Evolutionary conservation across 2,329 filamentous ascomycete genomes (phyloP).

Genomic region (Penicillium sp.): DNA sequence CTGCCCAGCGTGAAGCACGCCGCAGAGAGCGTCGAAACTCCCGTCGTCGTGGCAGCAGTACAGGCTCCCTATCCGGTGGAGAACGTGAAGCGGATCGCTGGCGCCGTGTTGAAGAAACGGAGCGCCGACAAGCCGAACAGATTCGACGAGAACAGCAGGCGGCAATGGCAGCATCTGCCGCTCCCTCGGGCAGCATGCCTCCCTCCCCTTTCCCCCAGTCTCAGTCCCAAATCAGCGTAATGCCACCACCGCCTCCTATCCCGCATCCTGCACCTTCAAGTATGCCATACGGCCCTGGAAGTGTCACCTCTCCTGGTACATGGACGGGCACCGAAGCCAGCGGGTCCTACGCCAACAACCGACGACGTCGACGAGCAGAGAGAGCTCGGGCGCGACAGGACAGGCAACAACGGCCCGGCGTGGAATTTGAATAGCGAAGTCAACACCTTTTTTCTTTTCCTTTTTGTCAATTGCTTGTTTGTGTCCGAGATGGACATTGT

Average conservation of each 20-base stretch:
- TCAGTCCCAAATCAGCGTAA: constrained; percentile 24
- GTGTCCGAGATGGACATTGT: not conserved
- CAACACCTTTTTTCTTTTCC: not conserved
- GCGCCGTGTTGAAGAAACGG: constrained; percentile 48
- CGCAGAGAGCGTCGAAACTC: constrained; percentile 43
- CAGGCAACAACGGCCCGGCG: constrained; percentile 41
- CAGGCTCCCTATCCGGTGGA: constrained; percentile 41
- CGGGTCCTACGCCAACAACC: constrained; percentile 52
- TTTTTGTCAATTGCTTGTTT: not conserved
- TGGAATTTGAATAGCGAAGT: constrained; percentile 46
- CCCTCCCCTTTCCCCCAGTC: constrained; percentile 21
- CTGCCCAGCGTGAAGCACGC: constrained; percentile 54
- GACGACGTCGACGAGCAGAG: constrained; percentile 51
- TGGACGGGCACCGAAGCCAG: constrained; percentile 48
- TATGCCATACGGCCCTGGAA: constrained; percentile 40
- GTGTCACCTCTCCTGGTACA: constrained; percentile 41
- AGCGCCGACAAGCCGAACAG: constrained; percentile 45
- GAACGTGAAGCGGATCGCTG: constrained; percentile 41
- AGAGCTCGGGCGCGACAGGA: constrained; percentile 46
- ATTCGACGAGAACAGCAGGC: constrained; percentile 38
- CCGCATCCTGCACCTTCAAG: constrained; percentile 35
- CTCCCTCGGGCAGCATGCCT: constrained; percentile 25
- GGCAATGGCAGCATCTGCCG: constrained; percentile 22
- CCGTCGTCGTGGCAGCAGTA: constrained; percentile 39
- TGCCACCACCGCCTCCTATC: constrained; percentile 30